Base-by-base conservation (phyloP, 257 asterid genomes). In the Nicotiana otophora region DNA sequence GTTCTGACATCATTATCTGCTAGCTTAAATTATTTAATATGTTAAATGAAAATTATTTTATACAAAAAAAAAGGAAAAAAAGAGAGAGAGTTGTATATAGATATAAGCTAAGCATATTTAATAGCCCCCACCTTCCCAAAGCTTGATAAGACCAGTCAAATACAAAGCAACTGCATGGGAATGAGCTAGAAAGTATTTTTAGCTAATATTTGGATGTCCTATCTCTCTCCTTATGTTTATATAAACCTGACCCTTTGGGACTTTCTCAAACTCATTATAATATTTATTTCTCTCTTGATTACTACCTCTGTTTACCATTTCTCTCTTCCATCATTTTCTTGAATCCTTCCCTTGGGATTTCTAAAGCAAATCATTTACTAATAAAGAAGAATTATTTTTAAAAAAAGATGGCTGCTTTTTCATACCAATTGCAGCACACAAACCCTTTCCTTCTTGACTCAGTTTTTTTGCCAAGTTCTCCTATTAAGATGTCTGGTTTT, bases 291-390 rank as follows among this genome's bases (percentile, higher is more conserved):
- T 65, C 77, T 68, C 81, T 30, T 23, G 20, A 55, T 28, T 0
- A 46, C 39, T 39, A 39, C 19, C 58, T 5, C 20, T 19, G 16
- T 36, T 55, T 57, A 66, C 81, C 81, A 20, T 16, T 58, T 82
- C 88, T 82, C 91, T 86, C 89, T 85, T 81, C 88, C 83, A 86
- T 88, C 91, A 81, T 90, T 88, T 80, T 86, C 89, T 74, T 30
- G 51, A 46, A 82, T 10, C 88, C 84, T 80, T 80, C 36, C 51
- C 36, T 48, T 51, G 55, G 78, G 34, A 76, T 77, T 58, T 66
- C 82, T 82, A 77, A 81, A 82, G 78, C 34, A 78, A 77, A 12
- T 39, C 42, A 48, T 17, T 23, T 46, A 74, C 60, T 28, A 12
- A 17, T 5, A 26, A 85, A 48, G 7, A 88, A 88, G 90, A n/a